phyloP scores from a whole-genome alignment of 768 basidiomycete genomes.

The Russula emetica region DNA sequence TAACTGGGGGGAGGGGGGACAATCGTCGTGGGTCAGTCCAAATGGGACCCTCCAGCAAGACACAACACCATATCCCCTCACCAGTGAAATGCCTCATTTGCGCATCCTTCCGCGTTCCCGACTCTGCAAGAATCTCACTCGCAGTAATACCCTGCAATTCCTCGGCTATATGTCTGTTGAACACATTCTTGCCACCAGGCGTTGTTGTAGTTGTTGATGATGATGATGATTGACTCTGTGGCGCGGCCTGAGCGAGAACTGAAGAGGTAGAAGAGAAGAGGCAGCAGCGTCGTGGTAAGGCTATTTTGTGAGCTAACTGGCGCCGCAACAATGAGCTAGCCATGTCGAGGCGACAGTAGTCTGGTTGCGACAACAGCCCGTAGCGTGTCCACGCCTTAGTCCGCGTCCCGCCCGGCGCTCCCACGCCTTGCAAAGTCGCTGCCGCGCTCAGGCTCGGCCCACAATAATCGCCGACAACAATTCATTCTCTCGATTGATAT shows the following conservation, averaged over 20 bases:
- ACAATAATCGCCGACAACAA: neutral
- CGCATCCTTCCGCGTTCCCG: slow-evolving; percentile 62
- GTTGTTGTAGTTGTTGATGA: slow-evolving; percentile 27
- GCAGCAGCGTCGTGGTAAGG: slow-evolving; percentile 33
- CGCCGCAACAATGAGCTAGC: slow-evolving; percentile 63
- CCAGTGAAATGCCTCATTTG: slow-evolving; percentile 94
- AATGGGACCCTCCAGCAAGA: neutral
- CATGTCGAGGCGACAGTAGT: slow-evolving; percentile 44
- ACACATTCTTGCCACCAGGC: slow-evolving; percentile 43
- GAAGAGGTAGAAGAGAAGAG: slow-evolving; percentile 35
- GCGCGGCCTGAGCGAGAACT: slow-evolving; percentile 36
- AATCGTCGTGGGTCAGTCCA: neutral
- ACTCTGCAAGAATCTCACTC: slow-evolving; percentile 74
- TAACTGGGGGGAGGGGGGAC: slow-evolving; percentile 50
- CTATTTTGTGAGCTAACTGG: slow-evolving; percentile 43
- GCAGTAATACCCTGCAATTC: slow-evolving; percentile 80
- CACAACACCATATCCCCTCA: slow-evolving; percentile 35
- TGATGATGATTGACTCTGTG: slow-evolving; percentile 24
- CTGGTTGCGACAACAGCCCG: neutral
- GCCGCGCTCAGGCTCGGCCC: too few species aligned
- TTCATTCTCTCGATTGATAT: too few species aligned
- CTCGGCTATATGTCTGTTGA: slow-evolving; percentile 73
- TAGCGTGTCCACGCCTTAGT: too few species aligned
- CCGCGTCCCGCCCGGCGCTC: slow-evolving; percentile 7
- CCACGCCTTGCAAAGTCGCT: slow-evolving; percentile 12